Percentiles rank a stretch among this genome's conserved stretches.
Evolutionary conservation across 441 rosid species (phyloP).

Genomic region (Isatis lusitanica): DNA sequence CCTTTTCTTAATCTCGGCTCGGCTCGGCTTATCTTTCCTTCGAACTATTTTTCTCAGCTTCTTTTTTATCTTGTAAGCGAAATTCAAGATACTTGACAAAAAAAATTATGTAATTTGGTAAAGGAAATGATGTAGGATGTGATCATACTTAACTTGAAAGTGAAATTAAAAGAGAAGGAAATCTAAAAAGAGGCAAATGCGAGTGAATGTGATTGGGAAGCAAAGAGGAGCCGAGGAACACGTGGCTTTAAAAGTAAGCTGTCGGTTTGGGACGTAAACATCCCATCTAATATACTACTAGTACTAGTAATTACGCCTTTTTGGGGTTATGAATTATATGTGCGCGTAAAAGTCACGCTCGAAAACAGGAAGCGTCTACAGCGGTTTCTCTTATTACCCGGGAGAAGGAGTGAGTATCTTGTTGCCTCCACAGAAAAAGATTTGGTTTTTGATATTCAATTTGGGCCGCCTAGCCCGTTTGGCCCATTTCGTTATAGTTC

Average conservation of each 20-base stretch:
- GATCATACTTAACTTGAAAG: conserved; percentile 33
- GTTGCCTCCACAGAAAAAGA: background rate
- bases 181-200: background rate
- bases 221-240: conserved; percentile 29
- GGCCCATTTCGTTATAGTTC: background rate
- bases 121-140: background rate
- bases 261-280: conserved; percentile 48
- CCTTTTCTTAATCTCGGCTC: background rate
- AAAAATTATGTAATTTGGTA: background rate
- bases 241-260: conserved; percentile 29
- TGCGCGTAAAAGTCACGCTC: background rate
- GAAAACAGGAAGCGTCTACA: background rate
- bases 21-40: background rate
- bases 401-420: too few species aligned
- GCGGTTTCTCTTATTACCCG: background rate
- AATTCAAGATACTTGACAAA: background rate
- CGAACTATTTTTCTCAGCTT: background rate
- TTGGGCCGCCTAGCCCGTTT: background rate
- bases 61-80: background rate
- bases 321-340: conserved; percentile 15
- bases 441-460: background rate
- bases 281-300: background rate
- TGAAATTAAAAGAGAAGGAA: conserved; percentile 23
- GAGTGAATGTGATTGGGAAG: conserved; percentile 24
- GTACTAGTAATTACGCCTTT: conserved; percentile 1